Evolutionary conservation across 495 filamentous ascomycete species (phyloP), one percentile per base, ranked within the genome.

Genomic region (Annulohypoxylon stygium): DNA sequence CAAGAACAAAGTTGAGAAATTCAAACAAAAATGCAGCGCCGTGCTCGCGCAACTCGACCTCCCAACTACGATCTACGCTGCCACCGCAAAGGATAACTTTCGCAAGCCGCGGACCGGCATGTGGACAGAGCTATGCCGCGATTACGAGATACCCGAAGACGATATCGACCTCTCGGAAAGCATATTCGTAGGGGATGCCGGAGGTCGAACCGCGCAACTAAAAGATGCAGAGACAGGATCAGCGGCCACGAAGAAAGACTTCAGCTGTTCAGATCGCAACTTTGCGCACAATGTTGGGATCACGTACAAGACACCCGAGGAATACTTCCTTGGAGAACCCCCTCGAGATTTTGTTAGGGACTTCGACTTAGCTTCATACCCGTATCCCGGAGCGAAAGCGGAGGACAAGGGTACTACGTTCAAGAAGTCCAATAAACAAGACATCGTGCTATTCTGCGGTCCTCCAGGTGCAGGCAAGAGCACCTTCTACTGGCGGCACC

Each of bases 151-250:
- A 2, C 81, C 89, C 65, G 86, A 87, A 18, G 80, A 79, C 1
- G 89, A 90, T 7, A 81, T 95, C 25, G 90, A 97, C 78, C 79
- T 91, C 7, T 78, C 86, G 14, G 79, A 85, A 6, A 95, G 92
- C 6, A 84, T 97, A 64, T 97, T 97, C 78, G 91, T 98, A 9
- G 96, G 96, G 8, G 96, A 99, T 84, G 95, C 96, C 20, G 96
- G 85, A 7, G 87, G 87, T 6, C 82, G 87, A 9, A 76, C 63
- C 1, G 82, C 83, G 1, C 58, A 68, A 3, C 62, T 75, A 1
- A 76, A 75, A 5, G 63, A 69, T 12, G 30, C 8, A 11, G 45
- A 45, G 18, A 76, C 26, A 79, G 77, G 25, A 36, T 48, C 58
- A 63, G 18, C 55, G 33, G 34, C 69, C 70, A 9, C 68, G 51